These are phyloP conservation scores for Acacia concinna DNA, from an alignment of 331 rosid genomes.

Conservation along the genomic window DNA sequence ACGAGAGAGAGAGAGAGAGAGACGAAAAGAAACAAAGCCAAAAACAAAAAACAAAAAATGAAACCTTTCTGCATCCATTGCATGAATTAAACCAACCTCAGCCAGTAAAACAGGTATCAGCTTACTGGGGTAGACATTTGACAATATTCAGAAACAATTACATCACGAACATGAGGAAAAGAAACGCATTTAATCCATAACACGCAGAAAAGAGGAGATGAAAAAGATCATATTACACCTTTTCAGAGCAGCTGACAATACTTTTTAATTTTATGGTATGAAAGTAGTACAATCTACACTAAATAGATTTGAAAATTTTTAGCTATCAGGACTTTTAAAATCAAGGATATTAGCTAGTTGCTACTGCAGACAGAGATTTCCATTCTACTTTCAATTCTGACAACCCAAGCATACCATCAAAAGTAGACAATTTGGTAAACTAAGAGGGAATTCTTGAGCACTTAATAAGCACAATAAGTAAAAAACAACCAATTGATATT, in stretches of 20 bases:
- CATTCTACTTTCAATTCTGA: neutral
- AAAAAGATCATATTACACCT: neutral
- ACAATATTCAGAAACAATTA: neutral
- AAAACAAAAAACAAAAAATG: neutral
- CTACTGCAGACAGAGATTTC: neutral
- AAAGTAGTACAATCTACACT: neutral
- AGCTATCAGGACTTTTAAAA: neutral
- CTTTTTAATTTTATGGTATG: neutral
- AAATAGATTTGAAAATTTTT: neutral
- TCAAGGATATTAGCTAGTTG: neutral
- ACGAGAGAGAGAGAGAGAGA: neutral
- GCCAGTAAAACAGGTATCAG: neutral
- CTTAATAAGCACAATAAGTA: neutral
- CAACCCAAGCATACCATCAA: neutral
- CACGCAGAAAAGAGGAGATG: neutral
- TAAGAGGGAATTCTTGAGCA: neutral
- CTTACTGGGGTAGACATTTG: neutral
- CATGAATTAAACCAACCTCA: neutral
- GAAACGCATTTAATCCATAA: neutral
- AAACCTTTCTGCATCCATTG: neutral
- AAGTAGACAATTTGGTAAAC: neutral
- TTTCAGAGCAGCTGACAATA: neutral
- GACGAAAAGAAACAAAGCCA: neutral
- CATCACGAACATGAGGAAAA: neutral
- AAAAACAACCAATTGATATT: slow-evolving; percentile 24